A percentile compares a stretch with the other conserved stretches of the same genome.
These are phyloP conservation scores for Gnomoniopsis smithogilvyi DNA, from an alignment of 2,329 filamentous ascomycete genomes.

Conservation along the genomic window DNA sequence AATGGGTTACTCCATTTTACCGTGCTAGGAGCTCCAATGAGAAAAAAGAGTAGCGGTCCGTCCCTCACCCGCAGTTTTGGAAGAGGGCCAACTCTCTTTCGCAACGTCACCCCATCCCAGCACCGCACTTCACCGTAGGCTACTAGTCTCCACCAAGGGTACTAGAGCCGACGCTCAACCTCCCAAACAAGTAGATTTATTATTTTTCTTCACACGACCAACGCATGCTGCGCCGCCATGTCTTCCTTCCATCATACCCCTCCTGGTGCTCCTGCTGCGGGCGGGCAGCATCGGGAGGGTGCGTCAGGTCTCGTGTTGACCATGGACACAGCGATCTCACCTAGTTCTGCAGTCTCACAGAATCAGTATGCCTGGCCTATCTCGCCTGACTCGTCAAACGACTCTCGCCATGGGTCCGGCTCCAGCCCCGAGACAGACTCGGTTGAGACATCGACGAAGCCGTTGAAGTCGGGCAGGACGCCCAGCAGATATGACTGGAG, in stretches of 20 bases:
- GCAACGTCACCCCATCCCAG: neutral
- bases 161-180: neutral
- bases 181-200: neutral
- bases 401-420: neutral
- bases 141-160: neutral
- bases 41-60: neutral
- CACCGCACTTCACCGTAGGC: neutral
- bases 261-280: neutral
- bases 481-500: slow-evolving; percentile 20
- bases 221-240: neutral
- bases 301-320: neutral
- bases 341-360: neutral
- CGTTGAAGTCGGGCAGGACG: slow-evolving; percentile 13
- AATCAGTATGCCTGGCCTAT: neutral
- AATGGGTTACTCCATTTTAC: neutral
- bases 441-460: neutral
- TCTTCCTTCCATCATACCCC: neutral
- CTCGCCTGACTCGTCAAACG: slow-evolving; percentile 1
- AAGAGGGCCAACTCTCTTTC: neutral
- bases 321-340: neutral
- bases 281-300: neutral
- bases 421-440: neutral
- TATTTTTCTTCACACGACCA: neutral
- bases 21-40: neutral
- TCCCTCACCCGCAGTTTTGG: neutral